Conservation (phyloP, 495 filamentous ascomycete species). For the Xylaria nigripes region DNA sequence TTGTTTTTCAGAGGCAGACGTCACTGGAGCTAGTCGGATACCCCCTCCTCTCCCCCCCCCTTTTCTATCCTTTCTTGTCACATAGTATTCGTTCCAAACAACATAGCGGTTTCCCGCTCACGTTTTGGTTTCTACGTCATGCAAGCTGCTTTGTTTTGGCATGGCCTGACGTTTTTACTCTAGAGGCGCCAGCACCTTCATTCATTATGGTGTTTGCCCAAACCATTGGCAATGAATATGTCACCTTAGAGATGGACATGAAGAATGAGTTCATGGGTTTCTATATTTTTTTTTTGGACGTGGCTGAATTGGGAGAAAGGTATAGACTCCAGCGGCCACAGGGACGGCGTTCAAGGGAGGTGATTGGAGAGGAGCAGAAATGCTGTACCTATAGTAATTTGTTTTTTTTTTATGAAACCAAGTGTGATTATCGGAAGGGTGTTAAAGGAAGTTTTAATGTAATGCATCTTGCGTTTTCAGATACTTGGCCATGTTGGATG, state of each 20-base stretch:
- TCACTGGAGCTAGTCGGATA: constrained; percentile 11
- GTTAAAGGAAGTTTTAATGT: constrained; percentile 1
- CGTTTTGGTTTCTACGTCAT: constrained; percentile 20
- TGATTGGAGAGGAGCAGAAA: constrained; percentile 18
- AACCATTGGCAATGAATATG: neutral
- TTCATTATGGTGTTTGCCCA: constrained; percentile 8
- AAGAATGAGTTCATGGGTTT: constrained; percentile 21
- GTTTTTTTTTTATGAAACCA: neutral
- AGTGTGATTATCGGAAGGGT: neutral
- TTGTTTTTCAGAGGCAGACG: constrained; percentile 1
- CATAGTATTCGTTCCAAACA: constrained; percentile 12
- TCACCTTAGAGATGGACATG: constrained; percentile 23
- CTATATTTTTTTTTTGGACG: constrained; percentile 12
- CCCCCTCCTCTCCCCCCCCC: no score
- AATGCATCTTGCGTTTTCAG: neutral
- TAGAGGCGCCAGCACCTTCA: constrained; percentile 15
- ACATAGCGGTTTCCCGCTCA: constrained; percentile 12
- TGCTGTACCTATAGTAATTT: constrained; percentile 12
- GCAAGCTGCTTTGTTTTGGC: constrained; percentile 15
- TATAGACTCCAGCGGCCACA: constrained; percentile 14
- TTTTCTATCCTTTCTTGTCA: constrained; percentile 15
- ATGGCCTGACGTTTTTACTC: constrained; percentile 24
- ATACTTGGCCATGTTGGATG: no score
- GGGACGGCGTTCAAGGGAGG: constrained; percentile 18
- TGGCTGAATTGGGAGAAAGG: constrained; percentile 9